These are phyloP conservation scores for Rhizopus microsporus DNA, from an alignment of 371 early-diverging fungal species.

Conservation along the genomic window DNA sequence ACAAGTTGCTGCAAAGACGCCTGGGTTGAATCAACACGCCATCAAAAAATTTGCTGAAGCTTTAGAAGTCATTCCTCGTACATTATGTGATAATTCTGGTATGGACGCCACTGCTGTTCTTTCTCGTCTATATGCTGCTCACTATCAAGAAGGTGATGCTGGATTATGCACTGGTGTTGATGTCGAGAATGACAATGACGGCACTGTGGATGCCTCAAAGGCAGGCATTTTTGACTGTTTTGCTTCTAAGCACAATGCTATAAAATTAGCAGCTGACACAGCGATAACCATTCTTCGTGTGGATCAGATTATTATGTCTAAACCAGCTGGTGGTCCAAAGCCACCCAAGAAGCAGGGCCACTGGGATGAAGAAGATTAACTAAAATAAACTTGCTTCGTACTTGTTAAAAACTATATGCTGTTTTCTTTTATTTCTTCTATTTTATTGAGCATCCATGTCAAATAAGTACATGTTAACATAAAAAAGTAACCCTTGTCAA, in stretches of 20 bases:
- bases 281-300: slow-evolving; percentile 95
- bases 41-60: slow-evolving; percentile 97
- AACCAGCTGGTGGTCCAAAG: slow-evolving; percentile 96
- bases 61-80: slow-evolving; percentile 94
- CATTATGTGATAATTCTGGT: slow-evolving; percentile 96
- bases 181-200: slow-evolving; percentile 80
- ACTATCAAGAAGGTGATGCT: slow-evolving; percentile 70
- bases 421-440: slow-evolving; percentile 1
- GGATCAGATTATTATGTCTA: slow-evolving; percentile 98
- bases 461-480: background rate
- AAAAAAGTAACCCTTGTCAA: no score
- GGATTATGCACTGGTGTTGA: slow-evolving; percentile 68
- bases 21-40: slow-evolving; percentile 95
- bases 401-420: background rate
- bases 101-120: slow-evolving; percentile 93
- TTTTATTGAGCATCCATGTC: background rate
- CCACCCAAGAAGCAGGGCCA: slow-evolving; percentile 85
- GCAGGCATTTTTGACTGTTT: slow-evolving; percentile 81
- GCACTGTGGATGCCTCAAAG: slow-evolving; percentile 77
- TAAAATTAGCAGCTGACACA: slow-evolving; percentile 89
- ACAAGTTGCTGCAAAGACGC: slow-evolving; percentile 80
- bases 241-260: slow-evolving; percentile 82
- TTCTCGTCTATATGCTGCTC: slow-evolving; percentile 93
- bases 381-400: background rate
- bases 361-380: slow-evolving; percentile 85